Conservation (phyloP, 768 basidiomycete genomes). For the Multifurca ochricompacta region DNA sequence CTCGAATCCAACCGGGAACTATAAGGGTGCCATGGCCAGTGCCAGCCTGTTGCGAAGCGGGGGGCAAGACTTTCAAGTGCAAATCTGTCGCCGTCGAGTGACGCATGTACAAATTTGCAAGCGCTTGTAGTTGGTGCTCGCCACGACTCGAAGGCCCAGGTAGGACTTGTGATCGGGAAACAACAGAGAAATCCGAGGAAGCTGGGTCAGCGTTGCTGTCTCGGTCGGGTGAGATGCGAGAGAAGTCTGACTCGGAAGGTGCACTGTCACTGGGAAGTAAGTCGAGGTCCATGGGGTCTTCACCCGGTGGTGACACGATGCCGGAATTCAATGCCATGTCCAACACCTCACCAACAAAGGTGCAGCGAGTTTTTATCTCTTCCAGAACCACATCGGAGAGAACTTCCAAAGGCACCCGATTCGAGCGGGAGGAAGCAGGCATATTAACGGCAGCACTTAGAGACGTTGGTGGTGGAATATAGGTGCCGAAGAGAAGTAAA, state of each 20-base stretch:
- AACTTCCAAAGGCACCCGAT: conserved; percentile 68
- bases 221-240: conserved; percentile 37
- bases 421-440: conserved; percentile 53
- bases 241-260: conserved; percentile 63
- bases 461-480: conserved; percentile 72
- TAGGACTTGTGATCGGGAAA: conserved; percentile 36
- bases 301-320: conserved; percentile 20
- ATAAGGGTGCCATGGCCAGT: conserved; percentile 72
- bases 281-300: conserved; percentile 38
- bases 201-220: conserved; percentile 44
- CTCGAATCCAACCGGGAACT: conserved; percentile 93
- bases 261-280: conserved; percentile 44
- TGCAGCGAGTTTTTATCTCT: conserved; percentile 83
- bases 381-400: conserved; percentile 78
- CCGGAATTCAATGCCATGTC: conserved; percentile 28
- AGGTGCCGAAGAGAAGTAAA: conserved; percentile 74
- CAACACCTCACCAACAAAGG: conserved; percentile 71
- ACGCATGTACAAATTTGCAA: conserved; percentile 63
- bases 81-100: conserved; percentile 75
- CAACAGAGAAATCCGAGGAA: conserved; percentile 51
- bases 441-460: conserved; percentile 57
- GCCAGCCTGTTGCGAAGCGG: conserved; percentile 55
- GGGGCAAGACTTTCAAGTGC: conserved; percentile 59
- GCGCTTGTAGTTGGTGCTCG: conserved; percentile 53
- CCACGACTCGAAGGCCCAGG: conserved; percentile 26